Base-by-base conservation (phyloP, 495 filamentous ascomycete genomes). In the Aspergillus steynii region DNA sequence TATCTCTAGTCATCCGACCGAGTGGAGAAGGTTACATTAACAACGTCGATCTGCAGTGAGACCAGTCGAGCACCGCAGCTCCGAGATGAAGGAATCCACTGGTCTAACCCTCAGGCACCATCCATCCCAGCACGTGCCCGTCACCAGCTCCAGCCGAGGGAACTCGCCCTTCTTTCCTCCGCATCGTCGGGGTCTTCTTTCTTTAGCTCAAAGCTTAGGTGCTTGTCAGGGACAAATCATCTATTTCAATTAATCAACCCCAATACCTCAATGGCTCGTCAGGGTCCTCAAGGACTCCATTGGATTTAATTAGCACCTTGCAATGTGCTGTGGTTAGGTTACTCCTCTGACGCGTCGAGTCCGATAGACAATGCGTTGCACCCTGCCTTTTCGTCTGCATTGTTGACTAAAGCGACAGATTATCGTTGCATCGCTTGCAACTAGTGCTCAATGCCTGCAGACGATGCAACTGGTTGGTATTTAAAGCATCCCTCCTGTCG, bases 341-440 rank as follows among this genome's bases (percentile, higher is more conserved):
- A 12, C 37, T 42, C 37, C 37, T 15, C 37, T 42, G 37, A 42
- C 37, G 37, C 37, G 29, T 52, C 49, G 56, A 59, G 34, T 52
- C 48, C 31, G 56, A 51, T 53, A 29, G 9, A 45, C 56, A 37
- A 45, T 15, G 34, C 14, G 14, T 45, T 28, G n/a, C 45, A 29
- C 14, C 34, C 29, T 32, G 32, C 20, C 29, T 15, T 15, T 55
- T 55, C 20, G 37, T 42, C 14, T 12, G 34, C 9, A 14, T 1
- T 12, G 7, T 55, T 55, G 53, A 45, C 20, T 37, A 45, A 55
- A 4, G 20, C 32, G 25, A 28, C n/a, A 45, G 42, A 26, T 25
- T 5, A 2, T n/a, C 4, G 4, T n/a, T 59, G 31, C 31, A 31
- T 52, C 49, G 31, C n/a, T 31, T 31, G 28, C 31, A 45, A 15